Evolutionary conservation across 2,329 filamentous ascomycete species (phyloP).

Genomic region (Biscogniauxia mediterranea): DNA sequence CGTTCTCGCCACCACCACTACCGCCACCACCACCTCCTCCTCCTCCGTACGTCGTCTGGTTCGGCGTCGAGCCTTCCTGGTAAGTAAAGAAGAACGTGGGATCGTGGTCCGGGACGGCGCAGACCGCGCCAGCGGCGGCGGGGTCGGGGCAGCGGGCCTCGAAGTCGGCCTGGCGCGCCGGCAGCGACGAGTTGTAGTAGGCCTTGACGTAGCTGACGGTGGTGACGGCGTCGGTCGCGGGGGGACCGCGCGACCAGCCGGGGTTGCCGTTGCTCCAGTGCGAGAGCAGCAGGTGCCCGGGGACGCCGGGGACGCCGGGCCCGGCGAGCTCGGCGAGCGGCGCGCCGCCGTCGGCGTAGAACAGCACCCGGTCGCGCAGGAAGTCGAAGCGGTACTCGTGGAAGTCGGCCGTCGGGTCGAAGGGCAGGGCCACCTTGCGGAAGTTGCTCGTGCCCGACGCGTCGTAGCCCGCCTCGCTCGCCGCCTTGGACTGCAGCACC

Average conservation of each 20-base stretch:
- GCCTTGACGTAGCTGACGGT: conserved; percentile 70
- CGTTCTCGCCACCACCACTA: conserved; percentile 1
- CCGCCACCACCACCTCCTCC: conserved; percentile 2
- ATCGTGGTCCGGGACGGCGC: conserved; percentile 48
- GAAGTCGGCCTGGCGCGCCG: conserved; percentile 39
- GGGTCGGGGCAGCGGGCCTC: conserved; percentile 41
- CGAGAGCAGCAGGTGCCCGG: conserved; percentile 68
- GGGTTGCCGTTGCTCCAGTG: conserved; percentile 78
- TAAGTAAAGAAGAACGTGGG: conserved; percentile 50
- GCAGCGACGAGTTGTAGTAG: conserved; percentile 71
- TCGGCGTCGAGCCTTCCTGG: conserved; percentile 44
- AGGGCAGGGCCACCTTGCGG: conserved; percentile 57
- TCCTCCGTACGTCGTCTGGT: conserved; percentile 42
- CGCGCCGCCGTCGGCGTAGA: conserved; percentile 65
- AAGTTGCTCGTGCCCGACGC: conserved; percentile 60
- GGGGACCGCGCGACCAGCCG: conserved; percentile 73
- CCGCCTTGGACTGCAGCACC: conserved; percentile 67
- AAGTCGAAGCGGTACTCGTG: conserved; percentile 84
- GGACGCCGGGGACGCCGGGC: conserved; percentile 54
- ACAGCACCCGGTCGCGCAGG: conserved; percentile 58
- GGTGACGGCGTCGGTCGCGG: conserved; percentile 56
- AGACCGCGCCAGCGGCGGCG: conserved; percentile 40
- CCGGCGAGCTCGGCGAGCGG: conserved; percentile 56
- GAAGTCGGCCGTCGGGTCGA: conserved; percentile 63
- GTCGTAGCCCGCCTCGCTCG: conserved; percentile 59